Evolutionary conservation across 192 early-diverging fungal species (phyloP), one percentile per base, ranked within the genome.

Genomic region (Rhizoclosmatium globosum): DNA sequence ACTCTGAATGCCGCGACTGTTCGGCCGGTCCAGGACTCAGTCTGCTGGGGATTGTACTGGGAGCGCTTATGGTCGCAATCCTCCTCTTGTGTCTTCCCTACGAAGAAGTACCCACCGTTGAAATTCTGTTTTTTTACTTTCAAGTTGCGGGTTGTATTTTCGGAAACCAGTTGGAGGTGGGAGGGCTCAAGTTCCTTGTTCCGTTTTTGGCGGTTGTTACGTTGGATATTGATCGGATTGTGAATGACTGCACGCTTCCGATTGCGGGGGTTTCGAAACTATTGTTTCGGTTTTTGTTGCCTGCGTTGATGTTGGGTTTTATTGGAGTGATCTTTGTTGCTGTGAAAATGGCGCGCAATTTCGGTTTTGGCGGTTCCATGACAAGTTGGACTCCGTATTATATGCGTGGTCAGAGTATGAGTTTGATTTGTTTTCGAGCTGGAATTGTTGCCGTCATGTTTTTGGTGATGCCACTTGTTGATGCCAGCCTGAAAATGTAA

Each of bases 391-490:
- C n/a, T n/a, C 78, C 78, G 62, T 79, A 73, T 47, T 79, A 73
- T 46, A 61, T 79, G 69, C 38, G 64, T 13, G 78, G 70, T 0
- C 70, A 79, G 42, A 11, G 42, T 3, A 13, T 73, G 15, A 68
- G 57, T 39, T 21, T 73, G 9, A 79, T 79, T 66, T 79, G 64
- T 48, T 73, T 79, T 42, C 56, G 70, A 3, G 68, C 69, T 7
- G 41, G 47, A 3, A 47, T 61, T 39, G 60, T 61, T 17, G 70
- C 73, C 4, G 11, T 79, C 11, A 73, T 59, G 1, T 73, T 79
- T 57, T 60, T 73, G 31, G 53, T 79, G 44, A 79, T 79, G 78
- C 78, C 78, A 13, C 64, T 79, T 13, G 60, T 79, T 23, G 78
- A 79, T 50, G 9, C 70, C 3, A 53, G 45, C 42, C 39, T 79